Evolutionary conservation across 495 filamentous ascomycete genomes (phyloP), one percentile per base, ranked within the genome.

Genomic region (Penicillium riverlandense): DNA sequence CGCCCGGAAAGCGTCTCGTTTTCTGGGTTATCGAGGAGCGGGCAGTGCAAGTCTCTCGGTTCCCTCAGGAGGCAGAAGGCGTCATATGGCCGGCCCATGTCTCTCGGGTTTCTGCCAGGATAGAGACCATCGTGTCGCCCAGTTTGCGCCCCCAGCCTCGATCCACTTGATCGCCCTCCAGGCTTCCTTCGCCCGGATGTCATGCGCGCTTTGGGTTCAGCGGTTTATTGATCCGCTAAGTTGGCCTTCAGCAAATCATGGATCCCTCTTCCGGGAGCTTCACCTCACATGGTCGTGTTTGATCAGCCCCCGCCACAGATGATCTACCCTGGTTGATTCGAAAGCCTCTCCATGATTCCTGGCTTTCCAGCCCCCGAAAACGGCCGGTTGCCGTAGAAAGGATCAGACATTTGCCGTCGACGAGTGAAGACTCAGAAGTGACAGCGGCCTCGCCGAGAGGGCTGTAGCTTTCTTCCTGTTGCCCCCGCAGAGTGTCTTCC

Each of bases 151-250:
- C 16, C 48, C 36, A 41, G 11, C 39, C 37, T n/a, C 30, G 48
- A 38, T 52, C 51, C 57, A 53, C 44, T 49, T 54, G 54, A 58
- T 58, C 57, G 44, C 44, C 54, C 41, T 45, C 14, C 33, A 29
- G 38, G 35, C 43, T 42, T 44, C 37, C 39, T 30, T 36, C 41
- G 38, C 48, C 49, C 44, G 61, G 44, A 63, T 63, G 58, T 66
- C 61, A 66, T 67, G 61, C 53, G 63, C 52, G 41, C 58, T 57
- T 65, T 61, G 64, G 50, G 62, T 66, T 69, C 58, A 61, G 62
- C 59, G 62, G 57, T 64, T 55, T 54, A 50, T 62, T 57, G 59
- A 66, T 61, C 62, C 63, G 59, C 50, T 64, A 50, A 22, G 57
- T 52, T 45, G 49, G 58, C 50, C 52, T 42, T 55, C 50, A 53